Evolutionary conservation across 306 rosid genomes (phyloP).

Genomic region (Corylus avellana): DNA sequence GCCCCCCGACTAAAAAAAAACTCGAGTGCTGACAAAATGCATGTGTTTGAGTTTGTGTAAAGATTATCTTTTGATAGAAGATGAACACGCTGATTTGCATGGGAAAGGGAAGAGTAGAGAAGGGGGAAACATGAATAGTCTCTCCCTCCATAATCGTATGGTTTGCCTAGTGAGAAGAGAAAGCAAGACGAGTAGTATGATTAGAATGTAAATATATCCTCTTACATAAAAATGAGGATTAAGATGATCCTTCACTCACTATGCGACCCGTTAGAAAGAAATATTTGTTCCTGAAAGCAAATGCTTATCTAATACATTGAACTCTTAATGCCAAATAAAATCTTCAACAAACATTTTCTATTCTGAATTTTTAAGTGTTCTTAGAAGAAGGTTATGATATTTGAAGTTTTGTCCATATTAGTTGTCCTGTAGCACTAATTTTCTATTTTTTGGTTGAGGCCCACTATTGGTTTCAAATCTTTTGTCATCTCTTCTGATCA

Average conservation of each 20-base stretch:
- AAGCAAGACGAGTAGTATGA: neutral
- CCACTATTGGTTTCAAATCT: neutral
- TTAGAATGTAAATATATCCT: neutral
- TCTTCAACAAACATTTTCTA: neutral
- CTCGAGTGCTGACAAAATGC: neutral
- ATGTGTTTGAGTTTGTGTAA: conserved; percentile 1
- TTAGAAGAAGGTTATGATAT: too few relatives aligned
- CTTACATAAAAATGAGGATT: neutral
- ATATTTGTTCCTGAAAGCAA: neutral
- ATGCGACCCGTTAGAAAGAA: neutral
- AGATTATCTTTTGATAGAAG: neutral
- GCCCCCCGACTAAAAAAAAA: neutral
- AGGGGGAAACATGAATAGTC: neutral
- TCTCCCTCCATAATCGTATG: neutral
- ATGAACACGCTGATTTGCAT: neutral
- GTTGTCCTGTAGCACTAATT: neutral
- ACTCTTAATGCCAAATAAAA: conserved; percentile 3
- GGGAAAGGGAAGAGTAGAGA: neutral
- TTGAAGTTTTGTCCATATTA: too few relatives aligned
- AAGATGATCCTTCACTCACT: neutral
- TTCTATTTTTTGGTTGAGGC: neutral
- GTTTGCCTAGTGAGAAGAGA: neutral
- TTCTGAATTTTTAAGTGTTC: neutral
- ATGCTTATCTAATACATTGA: neutral
- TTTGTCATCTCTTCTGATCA: neutral